Evolutionary conservation across 108 stramenopile genomes (phyloP).

Genomic region (Nitzschia inconspicua): DNA sequence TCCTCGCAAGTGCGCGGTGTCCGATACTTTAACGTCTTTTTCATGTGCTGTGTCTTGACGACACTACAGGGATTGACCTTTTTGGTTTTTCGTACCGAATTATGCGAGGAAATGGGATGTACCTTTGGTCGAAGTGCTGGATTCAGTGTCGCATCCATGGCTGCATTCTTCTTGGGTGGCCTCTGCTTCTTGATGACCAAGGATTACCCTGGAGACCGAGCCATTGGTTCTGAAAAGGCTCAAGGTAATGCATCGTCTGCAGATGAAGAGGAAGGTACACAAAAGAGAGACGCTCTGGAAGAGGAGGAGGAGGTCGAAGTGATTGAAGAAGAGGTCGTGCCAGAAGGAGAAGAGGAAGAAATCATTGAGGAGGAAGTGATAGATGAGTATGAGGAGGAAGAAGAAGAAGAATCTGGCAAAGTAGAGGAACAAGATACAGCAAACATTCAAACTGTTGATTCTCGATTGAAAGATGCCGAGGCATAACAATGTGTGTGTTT

Average conservation of each 20-base stretch:
- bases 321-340: neutral
- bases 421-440: neutral
- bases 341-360: slow-evolving; percentile 4
- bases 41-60: slow-evolving; percentile 18
- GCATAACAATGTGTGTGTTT: neutral
- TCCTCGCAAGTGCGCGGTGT: slow-evolving; percentile 16
- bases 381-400: neutral
- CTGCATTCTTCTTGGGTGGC: slow-evolving; percentile 15
- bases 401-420: neutral
- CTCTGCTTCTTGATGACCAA: slow-evolving; percentile 2
- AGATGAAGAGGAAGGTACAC: neutral
- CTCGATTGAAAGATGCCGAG: neutral
- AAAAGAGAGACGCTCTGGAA: neutral
- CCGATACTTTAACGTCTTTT: slow-evolving; percentile 2
- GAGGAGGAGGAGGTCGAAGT: neutral
- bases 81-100: slow-evolving; percentile 7
- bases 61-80: slow-evolving; percentile 32
- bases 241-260: neutral
- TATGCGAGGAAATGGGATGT: slow-evolving; percentile 29
- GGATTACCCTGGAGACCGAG: slow-evolving; percentile 23
- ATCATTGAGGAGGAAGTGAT: neutral
- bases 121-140: slow-evolving; percentile 19
- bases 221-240: neutral
- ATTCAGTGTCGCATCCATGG: slow-evolving; percentile 4
- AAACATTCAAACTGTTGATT: neutral